Percentiles rank a stretch among this genome's conserved stretches.
phyloP scores from a whole-genome alignment of 495 filamentous ascomycete species.

The Lophiotrema nucula region DNA sequence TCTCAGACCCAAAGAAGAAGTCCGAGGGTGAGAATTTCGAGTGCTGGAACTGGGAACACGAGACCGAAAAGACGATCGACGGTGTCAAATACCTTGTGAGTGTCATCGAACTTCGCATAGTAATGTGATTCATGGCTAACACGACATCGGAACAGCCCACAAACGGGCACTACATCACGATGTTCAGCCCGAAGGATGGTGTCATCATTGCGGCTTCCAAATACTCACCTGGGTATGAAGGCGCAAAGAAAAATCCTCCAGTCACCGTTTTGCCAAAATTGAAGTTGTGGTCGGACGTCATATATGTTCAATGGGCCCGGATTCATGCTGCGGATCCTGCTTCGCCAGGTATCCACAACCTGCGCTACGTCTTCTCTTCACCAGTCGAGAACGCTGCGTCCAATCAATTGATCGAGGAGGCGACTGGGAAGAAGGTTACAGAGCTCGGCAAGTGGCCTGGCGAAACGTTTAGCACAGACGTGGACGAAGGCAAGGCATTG shows the following conservation, averaged over 20 bases:
- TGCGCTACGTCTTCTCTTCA: slow-evolving; percentile 2
- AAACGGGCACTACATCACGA: background rate
- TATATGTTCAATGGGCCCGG: slow-evolving; percentile 8
- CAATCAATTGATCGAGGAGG: background rate
- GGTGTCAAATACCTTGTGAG: background rate
- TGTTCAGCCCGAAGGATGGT: slow-evolving; percentile 2
- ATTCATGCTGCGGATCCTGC: background rate
- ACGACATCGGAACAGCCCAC: background rate
- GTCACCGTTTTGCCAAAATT: slow-evolving; percentile 5
- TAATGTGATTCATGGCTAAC: background rate
- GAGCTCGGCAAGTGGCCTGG: slow-evolving; percentile 7
- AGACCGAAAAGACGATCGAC: slow-evolving; percentile 4
- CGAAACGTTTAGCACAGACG: slow-evolving; percentile 1
- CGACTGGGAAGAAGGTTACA: background rate
- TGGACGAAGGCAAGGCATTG: slow-evolving; percentile 13
- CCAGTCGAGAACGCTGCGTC: slow-evolving; percentile 4
- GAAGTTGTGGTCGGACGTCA: slow-evolving; percentile 9
- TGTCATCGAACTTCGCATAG: background rate
- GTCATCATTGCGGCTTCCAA: background rate
- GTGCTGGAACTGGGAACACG: background rate
- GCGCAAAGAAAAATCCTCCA: slow-evolving; percentile 1
- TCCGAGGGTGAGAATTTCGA: background rate
- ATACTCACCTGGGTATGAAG: slow-evolving; percentile 3
- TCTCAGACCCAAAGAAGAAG: background rate
- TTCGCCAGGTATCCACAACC: background rate